Evolutionary conservation across 2,329 filamentous ascomycete species (phyloP), one percentile per base, ranked within the genome.

Genomic region (Colletotrichum camelliae): DNA sequence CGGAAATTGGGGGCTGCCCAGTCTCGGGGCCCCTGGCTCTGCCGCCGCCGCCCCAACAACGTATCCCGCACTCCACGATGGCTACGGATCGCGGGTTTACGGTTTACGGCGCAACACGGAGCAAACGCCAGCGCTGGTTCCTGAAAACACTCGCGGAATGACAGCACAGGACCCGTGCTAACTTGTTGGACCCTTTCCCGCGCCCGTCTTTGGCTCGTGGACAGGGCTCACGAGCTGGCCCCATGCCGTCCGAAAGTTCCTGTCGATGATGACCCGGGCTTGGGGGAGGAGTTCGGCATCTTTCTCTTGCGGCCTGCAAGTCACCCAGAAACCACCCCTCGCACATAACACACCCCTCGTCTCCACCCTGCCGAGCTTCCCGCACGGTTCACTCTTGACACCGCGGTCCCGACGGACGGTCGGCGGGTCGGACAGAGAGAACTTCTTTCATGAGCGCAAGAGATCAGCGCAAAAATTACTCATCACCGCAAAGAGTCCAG

Each of bases 201-300:
- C 35, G 24, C 58, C 70, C 65, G 70, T 64, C 16, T 65, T 62
- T 62, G 37, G n/a, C 72, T 70, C 68, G 39, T 67, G 31, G 24
- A 75, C 70, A 60, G 33, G 61, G 72, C 33, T 61, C 72, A 37
- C 48, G 60, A 66, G 35, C 2, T 66, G 70, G 73, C 66, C 73
- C 74, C 74, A 65, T 73, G 64, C 65, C 70, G 64, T 75, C 64
- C 64, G 64, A 73, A 73, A 12, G 48, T n/a, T n/a, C 29, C 55
- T 52, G 33, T 64, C 29, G 27, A 67, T 52, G 62, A 67, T 72
- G 52, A 61, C 58, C 27, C 62, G 72, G 68, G 24, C 65, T 73
- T 58, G 29, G 24, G 37, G 70, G 29, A 68, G 70, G 64, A 64
- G 62, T 69, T 75, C 73, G 73, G 73, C 57, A 68, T 58, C 33